phyloP scores from a whole-genome alignment of 1,284 basidiomycete species.

The Ustilago shanxiensis region DNA sequence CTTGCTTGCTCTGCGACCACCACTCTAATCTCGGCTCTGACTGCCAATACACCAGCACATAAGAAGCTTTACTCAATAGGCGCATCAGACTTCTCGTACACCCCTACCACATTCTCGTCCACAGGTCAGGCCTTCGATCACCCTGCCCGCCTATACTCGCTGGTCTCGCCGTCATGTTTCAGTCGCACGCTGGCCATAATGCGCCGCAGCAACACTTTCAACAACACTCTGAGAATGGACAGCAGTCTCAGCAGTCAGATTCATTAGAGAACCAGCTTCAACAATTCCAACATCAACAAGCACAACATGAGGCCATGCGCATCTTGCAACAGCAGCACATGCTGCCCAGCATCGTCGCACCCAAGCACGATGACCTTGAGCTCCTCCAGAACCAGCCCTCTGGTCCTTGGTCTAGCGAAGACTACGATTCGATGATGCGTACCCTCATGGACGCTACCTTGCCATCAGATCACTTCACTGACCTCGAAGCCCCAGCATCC shows the following conservation, averaged over 20 bases:
- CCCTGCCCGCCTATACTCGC: no score
- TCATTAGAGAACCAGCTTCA: conserved; percentile 23
- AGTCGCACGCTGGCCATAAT: conserved; percentile 8
- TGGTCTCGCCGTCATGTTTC: conserved; percentile 16
- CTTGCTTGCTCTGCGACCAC: not conserved
- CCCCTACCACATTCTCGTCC: no score
- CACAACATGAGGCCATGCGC: conserved; percentile 31
- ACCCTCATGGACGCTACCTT: conserved; percentile 43
- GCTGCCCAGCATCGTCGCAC: conserved; percentile 27
- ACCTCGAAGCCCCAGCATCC: conserved; percentile 39
- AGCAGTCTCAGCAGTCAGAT: conserved; percentile 13
- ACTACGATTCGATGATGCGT: conserved; percentile 55
- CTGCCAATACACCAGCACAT: not conserved
- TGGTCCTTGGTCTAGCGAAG: conserved; percentile 47
- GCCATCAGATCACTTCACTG: conserved; percentile 33
- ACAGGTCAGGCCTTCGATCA: no score
- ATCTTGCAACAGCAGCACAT: conserved; percentile 37
- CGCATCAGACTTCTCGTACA: not conserved
- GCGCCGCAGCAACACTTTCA: conserved; percentile 15
- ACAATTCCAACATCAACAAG: conserved; percentile 35
- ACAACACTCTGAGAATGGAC: conserved; percentile 15
- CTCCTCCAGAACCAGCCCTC: conserved; percentile 31
- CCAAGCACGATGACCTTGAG: conserved; percentile 28
- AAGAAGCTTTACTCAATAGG: not conserved
- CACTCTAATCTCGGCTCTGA: not conserved